Conservation (phyloP, 2,329 filamentous ascomycete genomes). For the Sordariomycetes sp. region DNA sequence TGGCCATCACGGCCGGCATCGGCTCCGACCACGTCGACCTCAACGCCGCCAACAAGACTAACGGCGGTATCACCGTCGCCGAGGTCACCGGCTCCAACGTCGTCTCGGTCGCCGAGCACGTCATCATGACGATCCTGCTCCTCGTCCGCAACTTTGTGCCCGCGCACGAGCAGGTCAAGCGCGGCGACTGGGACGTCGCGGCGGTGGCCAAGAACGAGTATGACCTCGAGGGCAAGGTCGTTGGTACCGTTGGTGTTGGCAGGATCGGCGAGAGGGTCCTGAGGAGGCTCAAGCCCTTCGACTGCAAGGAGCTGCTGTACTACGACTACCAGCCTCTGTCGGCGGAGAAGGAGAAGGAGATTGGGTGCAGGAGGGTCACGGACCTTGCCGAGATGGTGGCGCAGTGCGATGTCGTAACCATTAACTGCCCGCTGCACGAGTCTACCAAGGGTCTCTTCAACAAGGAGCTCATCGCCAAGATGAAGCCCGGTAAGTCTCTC, state of each 20-base stretch:
- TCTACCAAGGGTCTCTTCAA: slow-evolving; percentile 95
- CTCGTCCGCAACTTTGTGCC: slow-evolving; percentile 98
- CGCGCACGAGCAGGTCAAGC: slow-evolving; percentile 83
- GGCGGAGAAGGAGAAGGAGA: slow-evolving; percentile 82
- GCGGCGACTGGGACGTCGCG: slow-evolving; percentile 90
- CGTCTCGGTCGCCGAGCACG: slow-evolving; percentile 96
- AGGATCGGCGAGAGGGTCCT: slow-evolving; percentile 97
- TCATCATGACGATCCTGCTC: slow-evolving; percentile 95
- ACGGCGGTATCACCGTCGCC: slow-evolving; percentile 91
- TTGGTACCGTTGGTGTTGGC: slow-evolving; percentile 93
- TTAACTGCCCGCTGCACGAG: slow-evolving; percentile 99
- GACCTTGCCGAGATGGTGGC: slow-evolving; percentile 83
- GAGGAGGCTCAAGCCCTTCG: slow-evolving; percentile 88
- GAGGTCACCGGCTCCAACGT: slow-evolving; percentile 98
- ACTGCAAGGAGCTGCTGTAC: slow-evolving; percentile 99
- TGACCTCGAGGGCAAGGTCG: slow-evolving; percentile 93
- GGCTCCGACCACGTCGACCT: slow-evolving; percentile 98
- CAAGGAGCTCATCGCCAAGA: slow-evolving; percentile 97
- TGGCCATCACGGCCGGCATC: slow-evolving; percentile 93
- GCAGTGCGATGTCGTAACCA: slow-evolving; percentile 95
- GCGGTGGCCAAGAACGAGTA: slow-evolving; percentile 96
- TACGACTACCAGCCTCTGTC: slow-evolving; percentile 96
- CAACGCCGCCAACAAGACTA: slow-evolving; percentile 94
- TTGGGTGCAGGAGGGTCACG: slow-evolving; percentile 83
- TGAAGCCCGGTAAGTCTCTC: slow-evolving; percentile 69